Evolutionary conservation across 2,329 filamentous ascomycete species (phyloP), one percentile per base, ranked within the genome.

Genomic region (Fusarium nurragi): DNA sequence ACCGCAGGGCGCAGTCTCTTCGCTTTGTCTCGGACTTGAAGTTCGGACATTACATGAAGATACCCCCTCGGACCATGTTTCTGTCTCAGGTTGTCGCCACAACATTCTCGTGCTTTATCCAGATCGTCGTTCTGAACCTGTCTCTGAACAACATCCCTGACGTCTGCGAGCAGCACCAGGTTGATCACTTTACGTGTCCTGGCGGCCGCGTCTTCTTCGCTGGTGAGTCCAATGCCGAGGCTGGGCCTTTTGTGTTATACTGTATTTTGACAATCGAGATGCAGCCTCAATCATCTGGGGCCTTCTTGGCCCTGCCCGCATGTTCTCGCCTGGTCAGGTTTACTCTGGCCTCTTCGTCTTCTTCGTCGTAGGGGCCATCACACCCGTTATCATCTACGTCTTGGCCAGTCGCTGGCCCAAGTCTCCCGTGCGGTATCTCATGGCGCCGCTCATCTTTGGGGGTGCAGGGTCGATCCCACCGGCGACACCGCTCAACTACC

Each of bases 11-110:
- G 2, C 88, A 90, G 75, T 85, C 87, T 0, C 80, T 90, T 34
- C 84, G 81, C 66, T 91, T 91, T 71, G 81, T 87, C 12, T 80
- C 85, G 9, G 89, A 91, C 70, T 80, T 91, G 63, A 91, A 91
- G 71, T 86, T 90, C 40, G 89, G 86, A 6, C 89, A 91, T 72
- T 92, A 92, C 78, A 91, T 92, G 88, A 88, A 88, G 75, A 86
- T 87, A 11, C 88, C 88, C 0, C 88, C 87, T 14, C 81, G 86
- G 18, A 88, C 86, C 16, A 88, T 90, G 79, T 91, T 91, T 76
- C 81, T 84, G 76, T 82, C 83, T 6, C 88, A 91, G 73, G 83
- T 90, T 5, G 83, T 88, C 3, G 88, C 88, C 9, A 89, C 88
- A 0, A 84, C 89, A 0, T 82, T 89, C 70, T 88, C 87, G 1